A percentile compares a stretch with the other conserved stretches of the same genome.
These are phyloP conservation scores for Blastobotrys muscicola DNA, from an alignment of 805 yeast genomes.

Conservation along the genomic window DNA sequence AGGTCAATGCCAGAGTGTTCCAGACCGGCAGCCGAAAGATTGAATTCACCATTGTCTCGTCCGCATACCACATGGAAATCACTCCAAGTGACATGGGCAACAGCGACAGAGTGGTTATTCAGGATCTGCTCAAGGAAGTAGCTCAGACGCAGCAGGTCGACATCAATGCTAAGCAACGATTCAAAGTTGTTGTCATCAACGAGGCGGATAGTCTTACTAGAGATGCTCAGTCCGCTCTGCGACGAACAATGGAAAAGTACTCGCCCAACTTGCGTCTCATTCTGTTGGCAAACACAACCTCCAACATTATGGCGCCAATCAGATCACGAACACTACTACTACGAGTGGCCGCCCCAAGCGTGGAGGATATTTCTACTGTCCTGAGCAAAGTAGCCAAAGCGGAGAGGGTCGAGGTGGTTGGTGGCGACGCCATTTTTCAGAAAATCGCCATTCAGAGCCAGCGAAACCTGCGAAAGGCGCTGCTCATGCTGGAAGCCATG, in stretches of 20 bases:
- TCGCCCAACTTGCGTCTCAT: constrained; percentile 79
- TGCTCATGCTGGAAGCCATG: constrained; percentile 76
- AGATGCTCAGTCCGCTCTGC: constrained; percentile 91
- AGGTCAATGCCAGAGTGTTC: constrained; percentile 83
- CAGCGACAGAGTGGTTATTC: constrained; percentile 90
- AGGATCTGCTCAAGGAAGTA: constrained; percentile 84
- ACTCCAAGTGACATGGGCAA: constrained; percentile 97
- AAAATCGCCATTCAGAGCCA: constrained; percentile 47
- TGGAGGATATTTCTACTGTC: constrained; percentile 46
- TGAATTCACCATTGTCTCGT: constrained; percentile 88
- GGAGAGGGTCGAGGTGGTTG: constrained; percentile 41
- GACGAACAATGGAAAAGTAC: constrained; percentile 95
- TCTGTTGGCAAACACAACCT: constrained; percentile 78
- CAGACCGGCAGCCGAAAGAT: constrained; percentile 65
- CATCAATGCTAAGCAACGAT: constrained; percentile 40
- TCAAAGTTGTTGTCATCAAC: constrained; percentile 55
- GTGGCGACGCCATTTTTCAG: constrained; percentile 38
- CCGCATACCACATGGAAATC: constrained; percentile 84
- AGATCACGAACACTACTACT: constrained; percentile 83
- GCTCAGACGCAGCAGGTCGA: constrained; percentile 97
- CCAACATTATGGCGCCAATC: constrained; percentile 88
- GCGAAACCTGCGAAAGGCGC: constrained; percentile 68
- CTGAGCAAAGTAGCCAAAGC: constrained; percentile 45
- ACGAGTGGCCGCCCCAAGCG: constrained; percentile 76
- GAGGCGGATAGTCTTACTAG: constrained; percentile 85